A percentile compares a stretch with the other conserved stretches of the same genome.
Evolutionary conservation across 768 basidiomycete species (phyloP).

Genomic region (Mycena capillaripes): DNA sequence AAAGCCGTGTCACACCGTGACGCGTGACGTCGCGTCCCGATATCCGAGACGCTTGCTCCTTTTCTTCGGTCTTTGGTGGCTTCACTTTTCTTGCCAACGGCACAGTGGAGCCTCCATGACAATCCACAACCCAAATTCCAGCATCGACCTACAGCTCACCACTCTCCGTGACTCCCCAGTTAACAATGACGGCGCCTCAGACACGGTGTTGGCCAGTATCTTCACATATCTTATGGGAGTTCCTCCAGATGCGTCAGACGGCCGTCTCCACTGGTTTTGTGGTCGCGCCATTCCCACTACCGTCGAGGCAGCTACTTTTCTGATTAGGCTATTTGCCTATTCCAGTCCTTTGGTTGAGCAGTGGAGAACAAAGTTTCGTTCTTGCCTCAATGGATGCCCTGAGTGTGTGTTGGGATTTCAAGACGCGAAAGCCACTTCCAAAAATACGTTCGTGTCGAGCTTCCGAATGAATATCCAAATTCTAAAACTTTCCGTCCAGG

Average conservation of each 20-base stretch:
- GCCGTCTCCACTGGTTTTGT: constrained; percentile 86
- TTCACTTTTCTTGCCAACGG: background rate
- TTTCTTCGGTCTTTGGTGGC: background rate
- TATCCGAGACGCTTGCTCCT: background rate
- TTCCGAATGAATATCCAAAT: background rate
- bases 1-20: too few species aligned
- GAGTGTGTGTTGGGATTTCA: constrained; percentile 80
- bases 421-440: constrained; percentile 73
- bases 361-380: constrained; percentile 73
- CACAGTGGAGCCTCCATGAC: constrained; percentile 38
- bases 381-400: constrained; percentile 73
- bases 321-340: constrained; percentile 88
- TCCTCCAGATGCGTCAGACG: constrained; percentile 52
- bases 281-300: constrained; percentile 67
- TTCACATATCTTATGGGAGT: constrained; percentile 69
- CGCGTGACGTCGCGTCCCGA: background rate
- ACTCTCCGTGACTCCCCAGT: constrained; percentile 72
- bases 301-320: constrained; percentile 81
- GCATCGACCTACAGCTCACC: constrained; percentile 65
- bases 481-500: constrained; percentile 54
- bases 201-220: constrained; percentile 62
- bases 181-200: constrained; percentile 62
- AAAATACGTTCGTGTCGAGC: constrained; percentile 73
- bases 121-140: constrained; percentile 29
- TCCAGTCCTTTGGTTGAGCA: constrained; percentile 65